Percentiles rank a stretch among this genome's conserved stretches.
phyloP scores from a whole-genome alignment of 139 green algal species.

The Closterium sp. region DNA sequence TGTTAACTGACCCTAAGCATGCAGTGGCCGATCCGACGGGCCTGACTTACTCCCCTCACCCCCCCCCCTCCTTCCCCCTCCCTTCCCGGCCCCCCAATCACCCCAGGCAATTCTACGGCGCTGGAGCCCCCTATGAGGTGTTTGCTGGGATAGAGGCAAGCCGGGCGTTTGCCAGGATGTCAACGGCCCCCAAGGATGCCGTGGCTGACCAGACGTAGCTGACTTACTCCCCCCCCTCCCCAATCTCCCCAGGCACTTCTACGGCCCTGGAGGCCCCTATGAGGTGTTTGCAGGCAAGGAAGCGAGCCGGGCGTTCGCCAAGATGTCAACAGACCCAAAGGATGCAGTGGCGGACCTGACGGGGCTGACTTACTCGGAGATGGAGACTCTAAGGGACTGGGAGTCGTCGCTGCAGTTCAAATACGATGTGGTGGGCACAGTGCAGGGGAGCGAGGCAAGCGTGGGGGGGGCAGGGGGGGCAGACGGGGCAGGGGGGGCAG shows the following conservation, averaged over 20 bases:
- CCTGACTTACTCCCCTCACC: too few relatives aligned
- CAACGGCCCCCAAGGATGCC: background rate
- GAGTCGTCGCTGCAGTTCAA: slow-evolving; percentile 49
- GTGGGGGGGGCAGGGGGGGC: too few relatives aligned
- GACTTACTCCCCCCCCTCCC: background rate
- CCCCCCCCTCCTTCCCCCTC: too few relatives aligned
- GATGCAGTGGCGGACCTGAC: background rate
- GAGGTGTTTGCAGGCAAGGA: slow-evolving; percentile 39
- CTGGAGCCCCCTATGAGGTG: too few relatives aligned
- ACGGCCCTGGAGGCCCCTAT: slow-evolving; percentile 31
- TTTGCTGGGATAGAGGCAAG: slow-evolving; percentile 20
- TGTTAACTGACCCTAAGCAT: too few relatives aligned
- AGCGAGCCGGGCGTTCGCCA: slow-evolving; percentile 47
- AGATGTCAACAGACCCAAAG: slow-evolving; percentile 40
- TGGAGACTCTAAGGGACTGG: slow-evolving; percentile 52
- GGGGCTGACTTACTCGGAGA: slow-evolving; percentile 21
- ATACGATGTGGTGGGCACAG: slow-evolving; percentile 37
- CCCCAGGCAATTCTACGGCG: too few relatives aligned
- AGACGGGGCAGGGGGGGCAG: background rate
- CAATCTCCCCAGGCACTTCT: slow-evolving; percentile 6
- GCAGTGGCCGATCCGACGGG: too few relatives aligned
- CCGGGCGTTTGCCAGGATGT: slow-evolving; percentile 51
- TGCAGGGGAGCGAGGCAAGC: background rate
- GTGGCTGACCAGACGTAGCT: background rate
- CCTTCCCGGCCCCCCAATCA: too few relatives aligned